Evolutionary conservation across 805 yeast species (phyloP), one percentile per base, ranked within the genome.

Genomic region (Yarrowia sp.): DNA sequence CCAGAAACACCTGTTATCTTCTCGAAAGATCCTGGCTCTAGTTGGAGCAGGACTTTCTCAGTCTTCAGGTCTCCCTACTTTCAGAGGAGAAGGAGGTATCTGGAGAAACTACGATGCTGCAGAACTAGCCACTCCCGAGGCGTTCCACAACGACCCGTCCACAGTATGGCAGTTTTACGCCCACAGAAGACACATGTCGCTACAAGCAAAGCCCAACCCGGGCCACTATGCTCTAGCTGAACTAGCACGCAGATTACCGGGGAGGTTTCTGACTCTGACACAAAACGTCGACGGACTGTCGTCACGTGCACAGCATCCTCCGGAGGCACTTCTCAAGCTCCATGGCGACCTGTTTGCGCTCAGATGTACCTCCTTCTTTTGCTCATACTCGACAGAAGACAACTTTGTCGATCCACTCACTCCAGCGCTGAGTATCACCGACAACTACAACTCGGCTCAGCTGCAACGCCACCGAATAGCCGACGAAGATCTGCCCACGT

Each of bases 81-180:
- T 86, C 71, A 77, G 91, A 60, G 90, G 90, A 8, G 75, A 86
- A 0, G 86, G 86, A 60, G 93, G 95, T 0, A 76, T 87, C 33
- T 91, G 97, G 96, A 80, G 84, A 67, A 84, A 84, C 67, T 88
- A 84, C 76, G 87, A 87, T 62, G 85, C 92, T 69, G 86, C 89
- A 50, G 97, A 91, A 71, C 78, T 92, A 48, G 96, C 96, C 8
- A 91, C 97, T 0, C 96, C 96, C 0, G 97, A 91, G 72, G 97
- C 96, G 5, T 91, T 92, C 73, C 83, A 86, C 66, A 78, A 79
- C 17, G 92, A 91, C 72, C 96, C 97, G 0, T 89, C 90, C 0
- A 78, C 90, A 9, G 97, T 92, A 8, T 91, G 97, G 97, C 93
- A 89, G 72, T 91, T 89, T 71, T 91, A 92, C 74, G 80, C 90